These are phyloP conservation scores for Litchi chinensis DNA, from an alignment of 345 rosid species.

Conservation along the genomic window DNA sequence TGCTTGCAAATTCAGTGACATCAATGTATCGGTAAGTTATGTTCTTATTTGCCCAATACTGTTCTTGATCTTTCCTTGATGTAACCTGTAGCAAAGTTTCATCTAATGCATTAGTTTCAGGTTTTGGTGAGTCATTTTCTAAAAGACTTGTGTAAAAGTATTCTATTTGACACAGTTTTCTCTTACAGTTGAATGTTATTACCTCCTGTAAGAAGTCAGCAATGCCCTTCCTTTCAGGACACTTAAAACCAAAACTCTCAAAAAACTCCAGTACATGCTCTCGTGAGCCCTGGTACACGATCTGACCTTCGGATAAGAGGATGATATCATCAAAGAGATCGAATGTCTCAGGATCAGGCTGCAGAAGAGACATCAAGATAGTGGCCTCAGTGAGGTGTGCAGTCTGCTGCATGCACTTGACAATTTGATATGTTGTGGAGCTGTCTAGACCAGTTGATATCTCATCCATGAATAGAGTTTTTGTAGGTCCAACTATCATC, in stretches of 20 bases:
- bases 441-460: slow-evolving; percentile 94
- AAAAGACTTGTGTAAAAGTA: no score
- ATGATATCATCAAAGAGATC: slow-evolving; percentile 85
- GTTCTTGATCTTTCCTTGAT: slow-evolving; percentile 89
- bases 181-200: background rate
- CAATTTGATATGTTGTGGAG: slow-evolving; percentile 87
- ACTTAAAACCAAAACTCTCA: slow-evolving; percentile 63
- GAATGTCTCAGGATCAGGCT: slow-evolving; percentile 93
- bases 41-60: slow-evolving; percentile 67
- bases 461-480: slow-evolving; percentile 90
- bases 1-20: slow-evolving; percentile 58
- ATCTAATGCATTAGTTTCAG: no score
- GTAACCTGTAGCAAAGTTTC: slow-evolving; percentile 54
- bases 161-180: background rate
- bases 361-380: slow-evolving; percentile 75
- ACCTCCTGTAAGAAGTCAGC: slow-evolving; percentile 98
- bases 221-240: slow-evolving; percentile 89
- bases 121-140: no score
- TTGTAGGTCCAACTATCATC: slow-evolving; percentile 95
- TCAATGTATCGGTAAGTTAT: slow-evolving; percentile 65
- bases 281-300: slow-evolving; percentile 89
- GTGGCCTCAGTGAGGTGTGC: slow-evolving; percentile 76
- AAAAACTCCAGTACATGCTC: slow-evolving; percentile 62
- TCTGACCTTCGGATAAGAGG: slow-evolving; percentile 77
- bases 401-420: slow-evolving; percentile 82